Conservation (phyloP, 345 rosid genomes). For the Pistacia integerrima region DNA sequence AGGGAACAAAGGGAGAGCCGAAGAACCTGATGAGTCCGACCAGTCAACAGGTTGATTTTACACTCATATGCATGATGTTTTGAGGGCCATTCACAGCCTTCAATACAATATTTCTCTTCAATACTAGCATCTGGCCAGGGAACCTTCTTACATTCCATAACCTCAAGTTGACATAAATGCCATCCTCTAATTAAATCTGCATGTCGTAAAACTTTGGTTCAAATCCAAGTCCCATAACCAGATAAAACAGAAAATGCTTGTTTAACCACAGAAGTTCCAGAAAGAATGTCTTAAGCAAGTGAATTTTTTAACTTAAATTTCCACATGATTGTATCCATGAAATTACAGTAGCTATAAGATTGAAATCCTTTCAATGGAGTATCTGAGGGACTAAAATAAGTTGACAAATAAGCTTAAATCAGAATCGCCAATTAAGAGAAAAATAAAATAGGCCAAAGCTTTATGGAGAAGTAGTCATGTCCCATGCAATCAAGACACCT, state of each 20-base stretch:
- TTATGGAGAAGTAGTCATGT: too few species aligned
- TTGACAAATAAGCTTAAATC: background rate
- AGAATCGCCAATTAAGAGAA: background rate
- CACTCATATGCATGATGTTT: conserved; percentile 78
- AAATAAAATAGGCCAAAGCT: background rate
- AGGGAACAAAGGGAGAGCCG: conserved; percentile 5
- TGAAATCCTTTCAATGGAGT: background rate
- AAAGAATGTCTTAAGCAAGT: conserved; percentile 12
- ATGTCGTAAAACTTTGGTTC: conserved; percentile 11
- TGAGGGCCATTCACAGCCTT: conserved; percentile 66
- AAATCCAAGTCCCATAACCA: conserved; percentile 13
- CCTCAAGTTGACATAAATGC: conserved; percentile 86
- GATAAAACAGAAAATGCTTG: background rate
- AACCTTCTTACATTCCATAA: conserved; percentile 76
- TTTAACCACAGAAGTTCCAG: background rate
- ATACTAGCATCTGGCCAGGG: conserved; percentile 69
- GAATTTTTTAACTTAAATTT: background rate
- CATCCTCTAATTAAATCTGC: conserved; percentile 72
- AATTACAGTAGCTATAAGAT: conserved; percentile 3
- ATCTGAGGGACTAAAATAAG: background rate
- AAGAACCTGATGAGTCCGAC: conserved; percentile 91
- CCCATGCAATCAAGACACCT: background rate
- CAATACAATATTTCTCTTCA: conserved; percentile 55
- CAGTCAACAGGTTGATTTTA: conserved; percentile 87
- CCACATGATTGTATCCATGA: conserved; percentile 1